Percentiles rank a stretch among this genome's conserved stretches.
These are phyloP conservation scores for Camellia japonica DNA, from an alignment of 148 eudicot species.

Conservation along the genomic window DNA sequence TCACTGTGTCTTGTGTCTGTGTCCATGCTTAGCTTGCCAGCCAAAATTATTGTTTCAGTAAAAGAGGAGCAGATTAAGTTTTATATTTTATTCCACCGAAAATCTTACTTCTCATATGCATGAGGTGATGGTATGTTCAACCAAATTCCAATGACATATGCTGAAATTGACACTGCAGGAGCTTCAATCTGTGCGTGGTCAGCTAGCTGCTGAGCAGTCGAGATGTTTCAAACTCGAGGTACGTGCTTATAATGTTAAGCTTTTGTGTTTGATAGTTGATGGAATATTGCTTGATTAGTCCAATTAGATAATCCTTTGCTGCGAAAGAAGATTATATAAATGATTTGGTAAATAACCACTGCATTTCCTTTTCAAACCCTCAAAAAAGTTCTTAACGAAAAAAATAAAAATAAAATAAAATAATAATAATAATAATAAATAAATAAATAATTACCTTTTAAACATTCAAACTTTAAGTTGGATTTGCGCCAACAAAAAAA, in stretches of 20 bases:
- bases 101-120: not conserved
- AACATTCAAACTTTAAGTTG: not conserved
- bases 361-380: too few relatives aligned
- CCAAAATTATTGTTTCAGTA: not conserved
- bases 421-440: too few relatives aligned
- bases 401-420: too few relatives aligned
- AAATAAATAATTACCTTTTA: too few relatives aligned
- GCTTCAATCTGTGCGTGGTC: slow-evolving; percentile 94
- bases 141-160: not conserved
- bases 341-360: not conserved
- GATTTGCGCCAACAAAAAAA: too few relatives aligned
- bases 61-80: too few relatives aligned
- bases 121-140: not conserved
- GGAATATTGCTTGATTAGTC: not conserved
- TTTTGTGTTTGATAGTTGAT: not conserved
- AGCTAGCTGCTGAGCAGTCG: slow-evolving; percentile 95
- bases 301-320: not conserved
- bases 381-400: too few relatives aligned
- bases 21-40: too few relatives aligned
- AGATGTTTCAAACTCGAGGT: slow-evolving; percentile 99
- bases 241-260: slow-evolving; percentile 1
- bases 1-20: too few relatives aligned
- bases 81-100: not conserved
- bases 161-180: slow-evolving; percentile 55
- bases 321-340: not conserved